These are phyloP conservation scores for Solanum chaucha DNA, from an alignment of 257 asterid genomes.

Conservation along the genomic window DNA sequence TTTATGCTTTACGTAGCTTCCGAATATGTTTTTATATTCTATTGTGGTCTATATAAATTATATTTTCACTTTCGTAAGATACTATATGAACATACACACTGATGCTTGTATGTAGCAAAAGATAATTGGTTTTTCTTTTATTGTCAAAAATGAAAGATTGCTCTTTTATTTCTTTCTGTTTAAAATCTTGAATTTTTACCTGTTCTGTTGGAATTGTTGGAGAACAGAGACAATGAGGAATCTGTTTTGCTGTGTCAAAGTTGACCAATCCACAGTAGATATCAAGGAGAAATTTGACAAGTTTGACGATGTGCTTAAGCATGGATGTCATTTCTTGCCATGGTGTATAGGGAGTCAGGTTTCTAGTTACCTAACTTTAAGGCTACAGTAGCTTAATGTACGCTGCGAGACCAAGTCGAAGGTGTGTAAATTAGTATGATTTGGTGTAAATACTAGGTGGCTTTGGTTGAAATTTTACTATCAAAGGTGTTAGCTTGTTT, in stretches of 20 bases:
- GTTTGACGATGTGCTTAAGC: slow-evolving; percentile 1
- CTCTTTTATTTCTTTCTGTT: too few relatives aligned
- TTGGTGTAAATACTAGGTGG: background rate
- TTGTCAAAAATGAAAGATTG: too few relatives aligned
- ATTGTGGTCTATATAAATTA: too few relatives aligned
- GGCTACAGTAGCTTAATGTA: slow-evolving; percentile 32
- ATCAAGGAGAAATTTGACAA: slow-evolving; percentile 26
- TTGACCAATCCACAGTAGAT: slow-evolving; percentile 26
- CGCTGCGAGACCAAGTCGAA: slow-evolving; percentile 34
- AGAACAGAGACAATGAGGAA: slow-evolving; percentile 8
- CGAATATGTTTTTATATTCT: too few relatives aligned
- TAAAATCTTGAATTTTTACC: too few relatives aligned
- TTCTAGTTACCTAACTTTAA: slow-evolving; percentile 21
- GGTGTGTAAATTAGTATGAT: slow-evolving; percentile 1
- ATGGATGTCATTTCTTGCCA: slow-evolving; percentile 24
- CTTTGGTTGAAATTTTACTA: background rate
- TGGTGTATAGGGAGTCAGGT: slow-evolving; percentile 24
- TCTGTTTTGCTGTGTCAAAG: slow-evolving; percentile 20
- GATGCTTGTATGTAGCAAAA: too few relatives aligned
- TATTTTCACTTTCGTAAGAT: too few relatives aligned
- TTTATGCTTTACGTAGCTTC: too few relatives aligned
- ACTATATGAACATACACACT: too few relatives aligned
- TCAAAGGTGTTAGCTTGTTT: background rate
- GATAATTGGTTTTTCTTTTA: too few relatives aligned
- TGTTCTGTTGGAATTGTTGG: too few relatives aligned